Base-by-base conservation (phyloP, 2,329 filamentous ascomycete genomes). In the Neonectria hederae region DNA sequence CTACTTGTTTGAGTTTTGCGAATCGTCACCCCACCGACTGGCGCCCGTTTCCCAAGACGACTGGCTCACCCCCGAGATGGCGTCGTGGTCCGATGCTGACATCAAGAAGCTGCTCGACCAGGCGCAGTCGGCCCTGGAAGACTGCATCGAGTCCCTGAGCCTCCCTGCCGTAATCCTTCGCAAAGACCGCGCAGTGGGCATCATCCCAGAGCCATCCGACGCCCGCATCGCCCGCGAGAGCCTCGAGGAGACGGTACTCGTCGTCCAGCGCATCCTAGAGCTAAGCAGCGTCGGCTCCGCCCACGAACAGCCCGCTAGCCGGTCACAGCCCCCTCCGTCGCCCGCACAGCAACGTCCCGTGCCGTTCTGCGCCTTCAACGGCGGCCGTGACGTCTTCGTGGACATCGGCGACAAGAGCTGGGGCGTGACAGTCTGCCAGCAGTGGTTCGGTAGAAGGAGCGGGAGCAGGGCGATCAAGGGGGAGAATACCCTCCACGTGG, bases 351-450 rank as follows among this genome's bases (percentile, higher is more conserved):
- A 72, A 26, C 72, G 74, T 7, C 70, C 76, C 24, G 82, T 99
- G 32, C 96, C 96, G 0, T 99, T 98, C 76, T 99, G 96, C 76
- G 96, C 96, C 22, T 99, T 99, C 83, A 99, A 99, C 78, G 96
- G 95, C 58, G 96, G 96, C 11, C 95, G 96, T 66, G 96, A 99
- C 77, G 94, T 98, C 45, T 99, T 99, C 79, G 94, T 99, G 58
- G 96, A 99, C 77, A 97, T 99, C 75, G 96, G 96, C 60, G 96
- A 99, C 81, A 99, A 99, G 82, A 94, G 91, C 57, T 97, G 94
- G 92, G 96, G 96, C 68, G 96, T 99, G 3, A 86, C 92, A 35
- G 93, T 94, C 4, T 97, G 94, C 77, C 96, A 99, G 82, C 87
- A 90, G 62, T 97, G 93, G 83, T 97, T 97, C 76, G 92, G 91